Base-by-base conservation (phyloP, 192 early-diverging fungal genomes). In the Gaertneriomyces sp. region DNA sequence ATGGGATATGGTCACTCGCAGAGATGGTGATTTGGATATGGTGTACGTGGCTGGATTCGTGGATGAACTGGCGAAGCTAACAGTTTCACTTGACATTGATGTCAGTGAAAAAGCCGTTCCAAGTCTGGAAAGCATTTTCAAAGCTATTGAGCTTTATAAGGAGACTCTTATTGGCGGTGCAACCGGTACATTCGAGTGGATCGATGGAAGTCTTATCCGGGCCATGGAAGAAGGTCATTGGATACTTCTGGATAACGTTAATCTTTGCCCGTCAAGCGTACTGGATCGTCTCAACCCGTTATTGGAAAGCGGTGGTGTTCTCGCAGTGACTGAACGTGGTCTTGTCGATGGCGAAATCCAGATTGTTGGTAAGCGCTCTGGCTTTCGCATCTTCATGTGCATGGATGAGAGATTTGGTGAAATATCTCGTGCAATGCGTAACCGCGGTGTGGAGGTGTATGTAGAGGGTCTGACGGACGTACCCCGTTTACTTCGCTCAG, bases 341-440 rank as follows among this genome's bases (percentile, higher is more conserved):
- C 64, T 91, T 54, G 84, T 91, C 8, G 88, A 93, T 63, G 79
- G 76, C 42, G 79, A 86, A 60, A 81, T 92, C 16, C 85, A 84
- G 51, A 81, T 90, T 6, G 85, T 96, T 46, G 70, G 76, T 16
- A 93, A 93, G 8, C 95, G 96, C 62, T 81, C 81, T 16, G 87
- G 92, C 64, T 99, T 99, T 79, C 81, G 96, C 38, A 89, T 99
- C 54, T 92, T 99, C 69, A 91, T 99, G 92, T 91, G 93, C 0
- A 87, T 96, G 41, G 91, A 99, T 71, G 94, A 95, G 11, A 79
- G 82, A 46, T 82, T 89, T 66, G 96, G 96, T 42, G 95, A 99
- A 75, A 78, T 99, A 38, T 95, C 93, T 7, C 82, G 95, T 7
- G 95, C 96, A 4, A 99, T 99, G 96, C 77, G 96, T 53, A 99